Percentiles rank a stretch among this genome's conserved stretches.
phyloP scores from a whole-genome alignment of 768 basidiomycete genomes.

The Lyophyllum decastes region DNA sequence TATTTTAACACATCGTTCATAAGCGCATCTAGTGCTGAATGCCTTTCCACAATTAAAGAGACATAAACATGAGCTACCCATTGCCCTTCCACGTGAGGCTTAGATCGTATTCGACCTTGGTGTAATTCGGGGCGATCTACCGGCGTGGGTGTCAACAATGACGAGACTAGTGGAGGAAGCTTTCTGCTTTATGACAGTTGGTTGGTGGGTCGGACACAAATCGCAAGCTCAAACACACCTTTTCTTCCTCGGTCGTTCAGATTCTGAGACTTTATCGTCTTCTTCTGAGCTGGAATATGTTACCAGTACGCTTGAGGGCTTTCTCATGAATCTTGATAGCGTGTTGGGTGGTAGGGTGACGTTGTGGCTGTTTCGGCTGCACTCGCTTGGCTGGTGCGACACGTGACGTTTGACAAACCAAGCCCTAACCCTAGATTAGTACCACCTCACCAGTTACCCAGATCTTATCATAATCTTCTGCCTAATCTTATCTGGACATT shows the following conservation, averaged over 20 bases:
- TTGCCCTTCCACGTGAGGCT: slow-evolving; percentile 86
- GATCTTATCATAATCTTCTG: neutral
- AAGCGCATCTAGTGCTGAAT: slow-evolving; percentile 44
- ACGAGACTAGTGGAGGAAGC: slow-evolving; percentile 58
- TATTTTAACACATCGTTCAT: slow-evolving; percentile 44
- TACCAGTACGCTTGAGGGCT: slow-evolving; percentile 38
- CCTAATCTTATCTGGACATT: neutral
- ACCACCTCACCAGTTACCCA: no score
- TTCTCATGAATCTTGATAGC: slow-evolving; percentile 32
- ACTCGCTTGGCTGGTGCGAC: no score
- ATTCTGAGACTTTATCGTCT: slow-evolving; percentile 25
- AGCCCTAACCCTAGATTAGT: neutral
- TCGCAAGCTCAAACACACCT: slow-evolving; percentile 29
- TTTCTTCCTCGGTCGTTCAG: slow-evolving; percentile 35
- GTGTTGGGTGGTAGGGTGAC: neutral
- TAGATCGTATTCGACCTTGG: slow-evolving; percentile 77
- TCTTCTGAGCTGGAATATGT: slow-evolving; percentile 54
- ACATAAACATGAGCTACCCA: slow-evolving; percentile 81
- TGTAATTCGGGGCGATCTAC: slow-evolving; percentile 77
- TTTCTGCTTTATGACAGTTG: slow-evolving; percentile 42
- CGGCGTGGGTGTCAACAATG: slow-evolving; percentile 48
- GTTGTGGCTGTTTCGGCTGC: no score
- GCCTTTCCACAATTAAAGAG: slow-evolving; percentile 48
- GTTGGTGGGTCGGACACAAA: neutral
- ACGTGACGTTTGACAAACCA: neutral